These are phyloP conservation scores for Ilyonectria robusta DNA, from an alignment of 2,329 filamentous ascomycete species.

Conservation along the genomic window DNA sequence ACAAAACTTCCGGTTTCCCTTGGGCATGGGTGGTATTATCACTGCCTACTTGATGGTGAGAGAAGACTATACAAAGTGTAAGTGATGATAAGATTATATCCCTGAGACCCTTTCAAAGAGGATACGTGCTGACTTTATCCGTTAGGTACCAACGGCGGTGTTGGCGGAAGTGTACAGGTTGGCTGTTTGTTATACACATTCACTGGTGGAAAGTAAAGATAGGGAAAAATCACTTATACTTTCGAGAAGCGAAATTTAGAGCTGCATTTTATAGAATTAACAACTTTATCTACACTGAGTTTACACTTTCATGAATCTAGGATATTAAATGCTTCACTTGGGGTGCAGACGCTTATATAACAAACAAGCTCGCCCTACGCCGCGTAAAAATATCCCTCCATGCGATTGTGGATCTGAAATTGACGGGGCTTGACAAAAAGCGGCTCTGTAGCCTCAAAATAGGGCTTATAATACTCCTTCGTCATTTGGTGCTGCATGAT, in stretches of 20 bases:
- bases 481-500: background rate
- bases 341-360: too few species aligned
- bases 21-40: constrained; percentile 31
- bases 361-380: too few species aligned
- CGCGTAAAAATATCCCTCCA: too few species aligned
- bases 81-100: constrained; percentile 16
- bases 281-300: constrained; percentile 29
- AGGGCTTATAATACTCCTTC: constrained; percentile 17
- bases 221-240: too few species aligned
- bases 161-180: constrained; percentile 23
- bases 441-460: constrained; percentile 11
- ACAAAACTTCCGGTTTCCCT: constrained; percentile 37
- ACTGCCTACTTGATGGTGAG: constrained; percentile 39
- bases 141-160: constrained; percentile 19
- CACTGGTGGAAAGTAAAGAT: constrained; percentile 11
- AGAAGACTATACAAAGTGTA: constrained; percentile 42
- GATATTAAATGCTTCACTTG: too few species aligned
- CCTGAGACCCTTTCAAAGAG: background rate
- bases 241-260: too few species aligned
- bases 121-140: background rate
- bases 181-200: constrained; percentile 28
- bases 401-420: constrained; percentile 12
- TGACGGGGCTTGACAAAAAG: constrained; percentile 15
- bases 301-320: too few species aligned
- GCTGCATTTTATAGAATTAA: constrained; percentile 3